Conservation (phyloP, 805 yeast genomes). For the Tetrapisispora nanseiensis region DNA sequence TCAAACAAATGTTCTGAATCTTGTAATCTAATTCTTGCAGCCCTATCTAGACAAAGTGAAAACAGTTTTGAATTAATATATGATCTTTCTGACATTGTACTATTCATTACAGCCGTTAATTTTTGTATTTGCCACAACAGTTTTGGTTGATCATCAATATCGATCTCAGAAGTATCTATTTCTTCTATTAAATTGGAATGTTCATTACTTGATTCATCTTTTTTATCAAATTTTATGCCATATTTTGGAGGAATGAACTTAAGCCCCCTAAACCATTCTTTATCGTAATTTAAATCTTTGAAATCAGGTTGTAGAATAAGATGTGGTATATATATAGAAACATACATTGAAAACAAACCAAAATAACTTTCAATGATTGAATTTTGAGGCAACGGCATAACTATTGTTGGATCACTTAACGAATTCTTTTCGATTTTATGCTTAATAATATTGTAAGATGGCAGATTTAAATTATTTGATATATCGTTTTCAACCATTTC, state of each 20-base stretch:
- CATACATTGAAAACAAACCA: constrained; percentile 17
- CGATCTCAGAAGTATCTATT: constrained; percentile 5
- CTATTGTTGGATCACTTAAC: constrained; percentile 16
- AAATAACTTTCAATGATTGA: constrained; percentile 23
- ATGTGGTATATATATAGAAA: constrained; percentile 20
- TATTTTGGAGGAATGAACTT: constrained; percentile 5
- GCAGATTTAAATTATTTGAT: neutral
- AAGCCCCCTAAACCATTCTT: constrained; percentile 21
- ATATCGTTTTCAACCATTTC: constrained; percentile 1
- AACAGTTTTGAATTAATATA: constrained; percentile 17
- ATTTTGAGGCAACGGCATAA: constrained; percentile 20
- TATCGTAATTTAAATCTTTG: constrained; percentile 15
- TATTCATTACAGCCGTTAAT: constrained; percentile 16
- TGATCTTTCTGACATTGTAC: constrained; percentile 15
- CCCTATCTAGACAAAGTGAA: constrained; percentile 14
- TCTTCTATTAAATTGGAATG: constrained; percentile 5
- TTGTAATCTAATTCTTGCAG: constrained; percentile 11
- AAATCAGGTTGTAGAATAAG: constrained; percentile 18
- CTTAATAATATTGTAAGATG: constrained; percentile 3
- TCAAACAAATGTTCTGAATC: constrained; percentile 24
- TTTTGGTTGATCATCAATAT: constrained; percentile 16
- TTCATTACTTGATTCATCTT: neutral
- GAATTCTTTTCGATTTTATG: neutral
- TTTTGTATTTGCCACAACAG: constrained; percentile 24
- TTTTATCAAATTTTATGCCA: constrained; percentile 7